Evolutionary conservation across 2,329 filamentous ascomycete species (phyloP), one percentile per base, ranked within the genome.

Genomic region (Simplicillium aogashimaense): DNA sequence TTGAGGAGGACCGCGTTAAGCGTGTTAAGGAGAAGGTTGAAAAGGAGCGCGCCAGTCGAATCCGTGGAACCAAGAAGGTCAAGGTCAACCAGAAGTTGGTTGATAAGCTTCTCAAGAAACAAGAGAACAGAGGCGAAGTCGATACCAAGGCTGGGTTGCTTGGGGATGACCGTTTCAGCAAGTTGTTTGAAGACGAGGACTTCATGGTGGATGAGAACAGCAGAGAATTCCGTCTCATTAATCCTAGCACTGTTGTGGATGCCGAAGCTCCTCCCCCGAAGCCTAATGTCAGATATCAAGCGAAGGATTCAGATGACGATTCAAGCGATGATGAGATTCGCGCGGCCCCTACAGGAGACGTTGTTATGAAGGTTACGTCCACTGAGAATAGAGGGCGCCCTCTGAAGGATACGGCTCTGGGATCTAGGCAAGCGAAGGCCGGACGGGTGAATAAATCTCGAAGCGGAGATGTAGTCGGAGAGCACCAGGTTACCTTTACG

Each of bases 21-120:
- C 81, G 84, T 49, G 80, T 98, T 51, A 87, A 90, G 61, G 86
- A 94, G 57, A 95, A 90, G 72, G 87, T 98, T 47, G 87, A 95
- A 56, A 95, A 95, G 66, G 89, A 97, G 64, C 80, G 92, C n/a
- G 86, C 92, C 55, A 94, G 82, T 58, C 78, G 92, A 50, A 97
- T 98, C 54, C 78, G 92, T 51, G 89, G 90, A 48, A 87, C 81
- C 63, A 95, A 95, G 70, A 95, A 95, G 72, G 83, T 94, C 69
- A 97, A 95, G 72, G 88, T 98, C 66, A 98, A 98, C 60, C 79
- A 88, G 55, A 82, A 76, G 48, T 62, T 85, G 47, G 84, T 84
- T 44, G 83, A 90, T 56, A 87, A 84, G 58, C 75, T 76, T 49
- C 78, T 77, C 67, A 75, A 77, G 56, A 74, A 73, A 47, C 76